Evolutionary conservation across 2,329 filamentous ascomycete genomes (phyloP).

Genomic region (Myriosclerotinia curreyana): DNA sequence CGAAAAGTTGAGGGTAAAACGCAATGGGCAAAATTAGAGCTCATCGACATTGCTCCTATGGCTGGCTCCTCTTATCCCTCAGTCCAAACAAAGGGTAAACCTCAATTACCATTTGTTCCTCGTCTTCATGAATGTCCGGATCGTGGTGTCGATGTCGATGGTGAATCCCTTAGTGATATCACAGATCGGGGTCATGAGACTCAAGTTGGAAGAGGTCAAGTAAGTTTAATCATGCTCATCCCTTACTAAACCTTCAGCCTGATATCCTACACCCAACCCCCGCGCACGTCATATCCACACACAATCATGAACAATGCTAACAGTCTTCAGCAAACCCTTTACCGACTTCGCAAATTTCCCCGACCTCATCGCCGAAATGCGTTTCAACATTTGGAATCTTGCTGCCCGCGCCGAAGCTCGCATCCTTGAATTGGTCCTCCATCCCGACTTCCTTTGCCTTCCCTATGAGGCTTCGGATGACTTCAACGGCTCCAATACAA

Average conservation of each 20-base stretch:
- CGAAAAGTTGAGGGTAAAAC: neutral
- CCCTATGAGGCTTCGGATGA: rapidly evolving
- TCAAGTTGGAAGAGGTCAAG: neutral
- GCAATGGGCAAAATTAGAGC: neutral
- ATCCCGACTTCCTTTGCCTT: neutral
- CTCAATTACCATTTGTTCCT: neutral
- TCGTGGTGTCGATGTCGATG: neutral
- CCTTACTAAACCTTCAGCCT: too few species aligned
- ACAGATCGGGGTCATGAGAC: neutral
- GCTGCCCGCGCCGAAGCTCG: neutral
- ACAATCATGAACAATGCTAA: neutral
- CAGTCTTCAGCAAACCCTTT: neutral
- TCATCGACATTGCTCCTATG: neutral
- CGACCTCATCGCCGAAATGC: neutral
- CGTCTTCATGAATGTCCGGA: neutral
- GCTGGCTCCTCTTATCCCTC: rapidly evolving
- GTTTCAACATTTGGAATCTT: neutral
- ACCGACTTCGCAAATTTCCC: neutral
- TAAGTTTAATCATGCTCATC: neutral
- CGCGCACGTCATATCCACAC: neutral
- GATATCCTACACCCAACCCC: too few species aligned
- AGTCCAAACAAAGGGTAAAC: neutral
- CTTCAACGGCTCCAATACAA: neutral
- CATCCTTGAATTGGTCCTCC: neutral
- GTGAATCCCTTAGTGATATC: neutral